phyloP scores from a whole-genome alignment of 495 filamentous ascomycete genomes.

The Talaromyces liani region DNA sequence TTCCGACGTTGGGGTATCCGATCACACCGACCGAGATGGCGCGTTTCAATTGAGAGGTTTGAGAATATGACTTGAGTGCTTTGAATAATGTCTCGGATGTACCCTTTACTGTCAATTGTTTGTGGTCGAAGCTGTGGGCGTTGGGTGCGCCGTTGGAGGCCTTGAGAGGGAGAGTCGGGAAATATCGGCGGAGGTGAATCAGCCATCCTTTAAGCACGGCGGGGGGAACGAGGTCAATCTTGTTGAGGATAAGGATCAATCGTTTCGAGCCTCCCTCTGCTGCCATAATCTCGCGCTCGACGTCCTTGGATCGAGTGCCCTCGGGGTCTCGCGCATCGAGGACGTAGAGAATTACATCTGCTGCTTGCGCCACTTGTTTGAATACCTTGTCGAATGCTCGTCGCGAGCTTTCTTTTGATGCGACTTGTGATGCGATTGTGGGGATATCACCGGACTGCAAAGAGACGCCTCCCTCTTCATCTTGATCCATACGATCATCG shows the following conservation, averaged over 20 bases:
- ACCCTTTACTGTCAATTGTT: slow-evolving; percentile 75
- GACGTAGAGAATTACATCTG: slow-evolving; percentile 91
- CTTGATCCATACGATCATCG: slow-evolving; percentile 37
- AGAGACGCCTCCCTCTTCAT: slow-evolving; percentile 28
- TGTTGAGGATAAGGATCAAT: slow-evolving; percentile 91
- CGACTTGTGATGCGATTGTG: slow-evolving; percentile 23
- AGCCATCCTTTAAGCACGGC: slow-evolving; percentile 79
- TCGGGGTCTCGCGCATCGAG: slow-evolving; percentile 91
- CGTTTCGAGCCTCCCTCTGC: slow-evolving; percentile 77
- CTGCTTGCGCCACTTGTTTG: slow-evolving; percentile 83
- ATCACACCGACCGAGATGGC: slow-evolving; percentile 89
- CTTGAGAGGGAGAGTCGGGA: slow-evolving; percentile 87
- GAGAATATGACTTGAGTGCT: slow-evolving; percentile 85
- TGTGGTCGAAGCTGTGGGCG: slow-evolving; percentile 87
- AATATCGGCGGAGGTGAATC: slow-evolving; percentile 75
- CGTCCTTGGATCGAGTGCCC: slow-evolving; percentile 81
- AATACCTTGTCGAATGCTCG: slow-evolving; percentile 92
- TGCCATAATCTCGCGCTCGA: slow-evolving; percentile 84
- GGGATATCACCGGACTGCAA: slow-evolving; percentile 13
- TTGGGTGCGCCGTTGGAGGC: slow-evolving; percentile 78
- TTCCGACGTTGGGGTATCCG: slow-evolving; percentile 95
- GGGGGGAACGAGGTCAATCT: slow-evolving; percentile 87
- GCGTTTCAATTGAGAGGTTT: slow-evolving; percentile 75
- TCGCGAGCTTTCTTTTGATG: slow-evolving; percentile 63
- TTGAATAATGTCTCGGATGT: slow-evolving; percentile 85